Evolutionary conservation across 106 monocot genomes (phyloP).

Genomic region (Allium sativum): DNA sequence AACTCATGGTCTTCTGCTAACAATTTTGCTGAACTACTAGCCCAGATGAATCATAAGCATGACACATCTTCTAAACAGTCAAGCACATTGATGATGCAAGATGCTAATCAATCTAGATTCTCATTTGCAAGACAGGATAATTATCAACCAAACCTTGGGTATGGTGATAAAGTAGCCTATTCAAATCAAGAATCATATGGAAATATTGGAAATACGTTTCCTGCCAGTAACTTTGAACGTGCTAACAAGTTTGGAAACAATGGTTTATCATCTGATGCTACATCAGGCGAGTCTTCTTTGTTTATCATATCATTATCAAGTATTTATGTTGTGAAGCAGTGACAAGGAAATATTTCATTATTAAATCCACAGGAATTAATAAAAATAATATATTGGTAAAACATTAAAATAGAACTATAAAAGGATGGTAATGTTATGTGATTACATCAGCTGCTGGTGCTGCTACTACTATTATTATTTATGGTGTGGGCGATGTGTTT

Average conservation of each 20-base stretch:
- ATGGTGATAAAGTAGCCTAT: conserved; percentile 4
- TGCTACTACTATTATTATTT: no score
- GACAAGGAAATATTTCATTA: neutral
- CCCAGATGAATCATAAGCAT: conserved; percentile 2
- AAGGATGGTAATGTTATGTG: no score
- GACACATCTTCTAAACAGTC: conserved; percentile 9
- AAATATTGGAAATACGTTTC: conserved; percentile 14
- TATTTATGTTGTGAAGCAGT: neutral
- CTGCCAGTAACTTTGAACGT: conserved; percentile 1
- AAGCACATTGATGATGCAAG: conserved; percentile 2
- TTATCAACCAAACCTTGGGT: conserved; percentile 13
- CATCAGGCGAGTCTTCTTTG: conserved; percentile 19
- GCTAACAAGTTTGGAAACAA: neutral
- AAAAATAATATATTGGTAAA: no score
- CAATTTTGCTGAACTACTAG: conserved; percentile 15
- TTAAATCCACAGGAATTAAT: no score
- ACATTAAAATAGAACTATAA: no score
- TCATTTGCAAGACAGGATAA: conserved; percentile 62
- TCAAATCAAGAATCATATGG: conserved; percentile 12
- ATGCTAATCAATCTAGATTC: conserved; percentile 27
- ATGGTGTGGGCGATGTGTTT: neutral
- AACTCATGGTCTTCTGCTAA: conserved; percentile 15
- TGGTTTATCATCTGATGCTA: conserved; percentile 11
- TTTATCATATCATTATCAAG: neutral
- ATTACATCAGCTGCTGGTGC: no score